phyloP scores from a whole-genome alignment of 2,329 filamentous ascomycete genomes.

The Purpureocillium takamizusanense region DNA sequence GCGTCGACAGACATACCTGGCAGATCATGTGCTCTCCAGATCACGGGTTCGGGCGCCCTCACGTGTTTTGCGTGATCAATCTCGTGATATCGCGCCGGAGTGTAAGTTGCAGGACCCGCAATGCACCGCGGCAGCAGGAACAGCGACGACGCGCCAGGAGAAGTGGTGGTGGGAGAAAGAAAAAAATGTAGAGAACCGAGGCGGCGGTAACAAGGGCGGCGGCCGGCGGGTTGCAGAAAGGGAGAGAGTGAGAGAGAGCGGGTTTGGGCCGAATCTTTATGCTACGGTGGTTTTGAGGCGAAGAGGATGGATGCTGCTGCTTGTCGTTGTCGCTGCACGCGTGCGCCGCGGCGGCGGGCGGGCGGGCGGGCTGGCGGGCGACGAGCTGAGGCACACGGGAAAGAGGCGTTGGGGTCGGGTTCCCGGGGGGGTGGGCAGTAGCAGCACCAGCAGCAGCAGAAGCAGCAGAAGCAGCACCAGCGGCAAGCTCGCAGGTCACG shows the following conservation, averaged over 20 bases:
- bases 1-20: slow-evolving; percentile 28
- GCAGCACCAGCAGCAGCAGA: too few species aligned
- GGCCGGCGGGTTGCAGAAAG: too few species aligned
- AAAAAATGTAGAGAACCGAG: too few species aligned
- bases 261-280: slow-evolving; percentile 14
- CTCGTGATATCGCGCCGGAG: slow-evolving; percentile 37
- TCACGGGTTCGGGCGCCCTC: slow-evolving; percentile 34
- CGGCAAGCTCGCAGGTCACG: slow-evolving; percentile 8
- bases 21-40: slow-evolving; percentile 36
- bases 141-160: slow-evolving; percentile 7
- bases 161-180: slow-evolving; percentile 5
- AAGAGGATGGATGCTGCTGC: slow-evolving; percentile 1
- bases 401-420: too few species aligned
- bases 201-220: too few species aligned
- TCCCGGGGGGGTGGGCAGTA: background rate
- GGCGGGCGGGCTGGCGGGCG: too few species aligned
- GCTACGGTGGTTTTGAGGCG: slow-evolving; percentile 18
- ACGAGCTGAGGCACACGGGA: slow-evolving; percentile 1
- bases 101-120: slow-evolving; percentile 19
- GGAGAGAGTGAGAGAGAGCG: slow-evolving; percentile 6
- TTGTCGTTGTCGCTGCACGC: slow-evolving; percentile 1
- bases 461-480: too few species aligned
- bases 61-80: slow-evolving; percentile 37
- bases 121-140: too few species aligned
- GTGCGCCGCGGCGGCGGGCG: too few species aligned